Base-by-base conservation (phyloP, 306 rosid species). In the Begonia fuchsioides region DNA sequence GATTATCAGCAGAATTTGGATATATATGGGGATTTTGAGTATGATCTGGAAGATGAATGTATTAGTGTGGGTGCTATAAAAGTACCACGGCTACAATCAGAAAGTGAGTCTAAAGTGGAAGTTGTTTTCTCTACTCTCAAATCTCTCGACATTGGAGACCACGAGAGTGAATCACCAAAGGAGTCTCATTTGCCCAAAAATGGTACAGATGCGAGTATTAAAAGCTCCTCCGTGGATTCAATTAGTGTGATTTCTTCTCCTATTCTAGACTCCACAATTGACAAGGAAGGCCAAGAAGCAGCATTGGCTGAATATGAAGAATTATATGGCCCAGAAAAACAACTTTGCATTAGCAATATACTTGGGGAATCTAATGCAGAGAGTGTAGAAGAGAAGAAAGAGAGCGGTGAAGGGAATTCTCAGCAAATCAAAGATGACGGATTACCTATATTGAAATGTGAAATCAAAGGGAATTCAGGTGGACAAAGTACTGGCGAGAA, bases 1-100 rank as follows among this genome's bases (percentile, higher is more conserved):
- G 86, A 75, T 60, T 73, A 57, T 60, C 67, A 65, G 61, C 83
- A 92, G 17, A 94, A 85, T 51, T 63, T 85, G 76, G 96, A 92
- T 68, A 85, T 92, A 44, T 92, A 85, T 71, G 98, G 98, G 39
- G 96, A 90, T 47, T 90, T 90, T 66, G 98, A 85, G 68, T 92
- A 92, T 57, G 84, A 76, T 63, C 75, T 92, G 72, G 98, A 77
- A 55, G 96, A 75, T 47, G 94, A 81, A 75, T 85, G 71, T 73
- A 70, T 85, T 50, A 92, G 93, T 62, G 77, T 80, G 13, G 64
- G 75, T 40, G 56, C 76, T 52, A 45, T 69, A 20, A 76, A 72
- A 59, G 68, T 71, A 55, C 48, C 72, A 17, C 75, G 69, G 57
- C 82, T 68, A 56, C 72, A 64, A 48, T 84, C 72, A 56, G 87